These are phyloP conservation scores for Parasitella parasitica DNA, from an alignment of 371 early-diverging fungal species.

Conservation along the genomic window DNA sequence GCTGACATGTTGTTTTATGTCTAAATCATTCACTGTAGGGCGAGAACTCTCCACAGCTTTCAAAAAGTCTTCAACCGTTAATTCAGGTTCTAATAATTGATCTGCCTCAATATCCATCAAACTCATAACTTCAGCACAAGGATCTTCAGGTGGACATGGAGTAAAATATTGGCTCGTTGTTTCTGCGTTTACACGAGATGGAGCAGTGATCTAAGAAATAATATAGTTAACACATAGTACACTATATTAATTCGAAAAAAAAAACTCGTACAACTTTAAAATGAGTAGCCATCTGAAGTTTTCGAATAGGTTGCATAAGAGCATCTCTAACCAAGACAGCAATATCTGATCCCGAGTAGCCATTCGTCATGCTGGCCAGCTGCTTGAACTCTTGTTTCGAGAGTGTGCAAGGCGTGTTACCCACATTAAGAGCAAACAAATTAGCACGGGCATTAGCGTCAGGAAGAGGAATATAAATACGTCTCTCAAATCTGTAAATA, in stretches of 20 bases:
- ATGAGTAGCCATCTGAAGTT: conserved; percentile 93
- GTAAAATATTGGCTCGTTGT: conserved; percentile 67
- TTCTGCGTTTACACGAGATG: conserved; percentile 58
- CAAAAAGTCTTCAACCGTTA: conserved; percentile 83
- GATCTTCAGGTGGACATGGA: conserved; percentile 96
- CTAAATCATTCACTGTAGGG: conserved; percentile 83
- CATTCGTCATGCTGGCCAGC: conserved; percentile 83
- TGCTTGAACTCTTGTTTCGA: conserved; percentile 67
- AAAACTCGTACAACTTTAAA: conserved; percentile 71
- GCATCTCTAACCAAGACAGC: conserved; percentile 93
- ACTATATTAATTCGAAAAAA: too few species aligned
- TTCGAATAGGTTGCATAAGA: conserved; percentile 94
- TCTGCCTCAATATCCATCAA: conserved; percentile 88
- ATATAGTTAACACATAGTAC: neutral
- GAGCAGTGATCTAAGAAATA: conserved; percentile 37
- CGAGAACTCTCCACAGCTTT: conserved; percentile 76
- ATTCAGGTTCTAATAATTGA: conserved; percentile 88
- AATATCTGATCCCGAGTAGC: conserved; percentile 97
- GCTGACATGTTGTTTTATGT: conserved; percentile 78
- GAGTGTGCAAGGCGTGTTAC: conserved; percentile 84
- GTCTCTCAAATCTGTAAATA: conserved; percentile 84
- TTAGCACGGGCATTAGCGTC: conserved; percentile 81
- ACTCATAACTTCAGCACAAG: conserved; percentile 81
- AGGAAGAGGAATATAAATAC: conserved; percentile 96
- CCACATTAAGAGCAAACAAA: conserved; percentile 91